phyloP scores from a whole-genome alignment of 805 yeast species.

The Geotrichum ghanense region DNA sequence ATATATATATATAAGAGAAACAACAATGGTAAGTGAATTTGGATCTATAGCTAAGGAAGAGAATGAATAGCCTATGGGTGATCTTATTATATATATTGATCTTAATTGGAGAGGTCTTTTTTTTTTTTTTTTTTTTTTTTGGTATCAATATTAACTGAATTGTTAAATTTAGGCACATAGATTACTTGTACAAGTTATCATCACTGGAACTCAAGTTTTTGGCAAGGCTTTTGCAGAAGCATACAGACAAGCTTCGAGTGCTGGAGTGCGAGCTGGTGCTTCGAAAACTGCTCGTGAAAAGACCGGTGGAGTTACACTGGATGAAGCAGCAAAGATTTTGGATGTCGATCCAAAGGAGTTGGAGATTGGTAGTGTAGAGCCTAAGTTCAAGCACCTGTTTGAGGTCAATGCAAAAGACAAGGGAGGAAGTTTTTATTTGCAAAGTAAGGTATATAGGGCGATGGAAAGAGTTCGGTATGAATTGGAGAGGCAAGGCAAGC shows the following conservation, averaged over 20 bases:
- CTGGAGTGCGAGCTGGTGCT: conserved; percentile 61
- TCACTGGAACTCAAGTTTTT: conserved; percentile 92
- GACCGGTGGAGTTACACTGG: conserved; percentile 70
- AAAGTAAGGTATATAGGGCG: conserved; percentile 87
- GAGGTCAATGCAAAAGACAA: conserved; percentile 86
- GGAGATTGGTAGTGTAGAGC: conserved; percentile 41
- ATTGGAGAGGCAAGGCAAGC: conserved; percentile 29
- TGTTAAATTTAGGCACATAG: conserved; percentile 62
- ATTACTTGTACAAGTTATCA: conserved; percentile 73
- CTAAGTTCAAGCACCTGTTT: conserved; percentile 71
- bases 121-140: too few species aligned
- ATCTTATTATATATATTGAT: too few species aligned
- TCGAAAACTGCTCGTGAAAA: conserved; percentile 32
- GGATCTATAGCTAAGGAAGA: too few species aligned
- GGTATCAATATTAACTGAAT: conserved; percentile 3
- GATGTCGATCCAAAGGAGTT: conserved; percentile 54
- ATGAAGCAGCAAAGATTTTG: conserved; percentile 85
- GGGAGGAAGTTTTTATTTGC: conserved; percentile 92
- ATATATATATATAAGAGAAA: too few species aligned
- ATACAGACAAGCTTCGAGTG: conserved; percentile 87
- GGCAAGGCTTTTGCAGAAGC: conserved; percentile 97
- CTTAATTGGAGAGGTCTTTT: too few species aligned
- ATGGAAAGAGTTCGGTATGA: conserved; percentile 84
- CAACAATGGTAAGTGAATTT: too few species aligned
- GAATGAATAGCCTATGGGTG: too few species aligned